These are phyloP conservation scores for Asterella californica DNA, from an alignment of 225 moss, liverwort and hornwort species.

Conservation along the genomic window DNA sequence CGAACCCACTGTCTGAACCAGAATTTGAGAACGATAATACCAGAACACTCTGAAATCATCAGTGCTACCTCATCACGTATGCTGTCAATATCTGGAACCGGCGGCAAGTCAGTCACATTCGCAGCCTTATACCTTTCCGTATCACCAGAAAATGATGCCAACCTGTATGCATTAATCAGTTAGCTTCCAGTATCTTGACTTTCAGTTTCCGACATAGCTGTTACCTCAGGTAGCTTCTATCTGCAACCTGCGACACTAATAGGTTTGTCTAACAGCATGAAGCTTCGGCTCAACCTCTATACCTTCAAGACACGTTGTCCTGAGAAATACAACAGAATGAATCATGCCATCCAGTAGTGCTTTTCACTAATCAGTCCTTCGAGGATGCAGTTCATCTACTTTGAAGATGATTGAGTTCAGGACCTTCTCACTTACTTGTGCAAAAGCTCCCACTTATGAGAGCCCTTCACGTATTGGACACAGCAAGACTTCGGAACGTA, in stretches of 20 bases:
- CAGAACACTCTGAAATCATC: not conserved
- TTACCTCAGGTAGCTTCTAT: not conserved
- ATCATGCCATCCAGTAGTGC: not conserved
- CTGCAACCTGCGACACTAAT: not conserved
- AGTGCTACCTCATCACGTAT: slow-evolving; percentile 64
- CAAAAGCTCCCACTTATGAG: slow-evolving; percentile 94
- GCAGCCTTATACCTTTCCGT: slow-evolving; percentile 73
- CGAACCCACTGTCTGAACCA: no score
- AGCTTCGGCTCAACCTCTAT: not conserved
- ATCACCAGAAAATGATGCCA: slow-evolving; percentile 76
- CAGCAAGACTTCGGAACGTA: slow-evolving; percentile 72
- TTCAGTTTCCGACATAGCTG: not conserved
- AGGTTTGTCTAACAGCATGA: not conserved
- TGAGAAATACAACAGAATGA: not conserved
- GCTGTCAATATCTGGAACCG: slow-evolving; percentile 81
- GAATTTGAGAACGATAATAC: not conserved
- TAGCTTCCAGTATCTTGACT: not conserved
- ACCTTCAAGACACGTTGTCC: not conserved
- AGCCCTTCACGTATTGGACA: slow-evolving; percentile 93
- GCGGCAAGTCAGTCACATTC: slow-evolving; percentile 51
- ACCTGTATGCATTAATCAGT: slow-evolving; percentile 41
- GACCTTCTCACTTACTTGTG: slow-evolving; percentile 61
- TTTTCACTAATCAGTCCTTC: not conserved
- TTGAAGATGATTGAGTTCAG: not conserved
- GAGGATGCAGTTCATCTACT: not conserved